phyloP scores from a whole-genome alignment of 371 early-diverging fungal species.

The Entomophthora muscae region DNA sequence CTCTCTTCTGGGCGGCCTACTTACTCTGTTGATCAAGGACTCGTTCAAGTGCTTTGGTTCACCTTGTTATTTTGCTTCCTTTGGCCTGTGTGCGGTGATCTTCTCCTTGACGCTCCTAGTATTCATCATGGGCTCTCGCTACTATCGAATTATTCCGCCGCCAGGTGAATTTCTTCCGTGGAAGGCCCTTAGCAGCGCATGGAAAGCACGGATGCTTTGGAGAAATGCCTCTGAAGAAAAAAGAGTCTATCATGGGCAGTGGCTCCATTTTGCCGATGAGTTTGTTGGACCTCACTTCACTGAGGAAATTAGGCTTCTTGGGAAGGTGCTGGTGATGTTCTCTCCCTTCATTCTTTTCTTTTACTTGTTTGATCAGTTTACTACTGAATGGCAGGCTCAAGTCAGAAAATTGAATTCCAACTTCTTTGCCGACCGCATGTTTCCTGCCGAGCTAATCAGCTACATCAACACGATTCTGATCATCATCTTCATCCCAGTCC shows the following conservation, averaged over 20 bases:
- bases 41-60: constrained; percentile 8
- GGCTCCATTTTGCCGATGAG: constrained; percentile 11
- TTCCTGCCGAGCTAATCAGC: constrained; percentile 1
- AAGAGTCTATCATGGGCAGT: constrained; percentile 1
- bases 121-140: constrained; percentile 13
- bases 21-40: neutral
- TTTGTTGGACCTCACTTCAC: constrained; percentile 4
- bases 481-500: constrained; percentile 8
- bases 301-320: constrained; percentile 7
- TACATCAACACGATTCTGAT: constrained; percentile 7
- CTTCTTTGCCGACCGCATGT: neutral
- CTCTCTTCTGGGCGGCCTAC: constrained; percentile 11
- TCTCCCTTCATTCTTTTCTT: constrained; percentile 30
- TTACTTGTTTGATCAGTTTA: constrained; percentile 35
- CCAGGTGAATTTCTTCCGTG: constrained; percentile 22
- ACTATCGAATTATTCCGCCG: constrained; percentile 28
- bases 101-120: constrained; percentile 10
- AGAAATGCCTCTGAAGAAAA: neutral
- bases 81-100: neutral
- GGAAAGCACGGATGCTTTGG: constrained; percentile 6
- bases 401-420: neutral
- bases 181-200: constrained; percentile 9
- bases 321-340: constrained; percentile 15
- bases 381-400: constrained; percentile 13
- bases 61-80: constrained; percentile 10